Base-by-base conservation (phyloP, 1,139 yeast species). In the Debaryomyces subglobosus region DNA sequence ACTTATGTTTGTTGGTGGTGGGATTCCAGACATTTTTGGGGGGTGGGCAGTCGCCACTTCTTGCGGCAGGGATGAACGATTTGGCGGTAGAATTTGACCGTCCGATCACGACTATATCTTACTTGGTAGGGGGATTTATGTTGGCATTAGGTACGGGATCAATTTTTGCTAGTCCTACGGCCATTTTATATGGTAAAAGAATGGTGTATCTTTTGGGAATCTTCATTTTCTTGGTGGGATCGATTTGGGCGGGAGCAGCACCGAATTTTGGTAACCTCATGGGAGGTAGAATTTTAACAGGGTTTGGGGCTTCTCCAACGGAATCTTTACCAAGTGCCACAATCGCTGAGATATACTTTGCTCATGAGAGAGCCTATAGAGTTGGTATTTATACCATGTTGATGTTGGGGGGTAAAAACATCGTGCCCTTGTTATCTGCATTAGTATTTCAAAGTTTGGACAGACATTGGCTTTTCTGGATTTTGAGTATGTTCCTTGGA, bases 391-490 rank as follows among this genome's bases (percentile, higher is more conserved):
- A 83, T 61, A 83, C 88, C 15, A 71, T 83, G 68, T 69, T 83
- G 46, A 65, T 83, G 57, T 68, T 83, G 29, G 88, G 88, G 9
- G 88, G 88, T 24, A 83, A 83, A 54, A 83, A 82, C 57, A 64
- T 83, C 43, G 72, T 83, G 15, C 88, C 88, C 7, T 64, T 83
- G 56, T 72, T 81, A 15, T 73, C 85, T 4, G 83, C 81, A 5
- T 73, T 83, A 50, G 74, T 82, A 10, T 79, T 83, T 47, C 72
- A 77, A 49, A 60, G 68, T 48, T 62, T 78, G 46, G 72, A 77
- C 56, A 74, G 86, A 65, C 82, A 81, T 56, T 83, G 88, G 88
- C 67, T 83, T 39, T 83, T 78, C 59, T 82, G 86, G 83, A 79
- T 82, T 37, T 67, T 80, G 44, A 68, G 84, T 12, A 81, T 82